phyloP scores from a whole-genome alignment of 768 basidiomycete genomes.

The Suillus discolor region DNA sequence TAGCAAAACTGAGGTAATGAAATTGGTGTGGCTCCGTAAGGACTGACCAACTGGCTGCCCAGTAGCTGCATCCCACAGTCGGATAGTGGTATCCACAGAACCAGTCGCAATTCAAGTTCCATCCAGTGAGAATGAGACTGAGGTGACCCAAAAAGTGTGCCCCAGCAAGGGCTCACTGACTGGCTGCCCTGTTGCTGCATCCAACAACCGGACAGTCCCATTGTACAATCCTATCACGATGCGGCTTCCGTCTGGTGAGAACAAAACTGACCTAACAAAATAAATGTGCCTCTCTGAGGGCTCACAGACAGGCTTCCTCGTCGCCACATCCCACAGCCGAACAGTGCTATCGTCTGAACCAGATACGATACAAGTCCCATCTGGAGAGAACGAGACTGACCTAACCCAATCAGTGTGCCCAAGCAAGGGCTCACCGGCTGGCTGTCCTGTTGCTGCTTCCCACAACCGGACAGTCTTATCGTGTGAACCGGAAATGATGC shows the following conservation, averaged over 20 bases:
- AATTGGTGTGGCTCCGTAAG: too few species aligned
- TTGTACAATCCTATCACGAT: neutral
- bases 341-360: neutral
- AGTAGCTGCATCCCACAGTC: too few species aligned
- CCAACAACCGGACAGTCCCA: neutral
- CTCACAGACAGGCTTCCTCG: neutral
- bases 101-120: too few species aligned
- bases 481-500: slow-evolving; percentile 19
- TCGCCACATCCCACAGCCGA: neutral
- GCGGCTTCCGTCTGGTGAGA: neutral
- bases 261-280: neutral
- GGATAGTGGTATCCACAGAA: too few species aligned
- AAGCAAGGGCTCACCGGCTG: neutral
- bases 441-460: slow-evolving; percentile 8
- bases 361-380: neutral
- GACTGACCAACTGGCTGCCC: too few species aligned
- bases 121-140: too few species aligned
- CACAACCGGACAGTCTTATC: slow-evolving; percentile 20
- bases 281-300: neutral
- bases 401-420: neutral
- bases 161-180: too few species aligned
- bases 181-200: neutral
- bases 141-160: too few species aligned
- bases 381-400: neutral
- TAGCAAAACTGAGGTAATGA: neutral